Evolutionary conservation across 2,329 filamentous ascomycete species (phyloP).

Genomic region (Aspergillus sp.): DNA sequence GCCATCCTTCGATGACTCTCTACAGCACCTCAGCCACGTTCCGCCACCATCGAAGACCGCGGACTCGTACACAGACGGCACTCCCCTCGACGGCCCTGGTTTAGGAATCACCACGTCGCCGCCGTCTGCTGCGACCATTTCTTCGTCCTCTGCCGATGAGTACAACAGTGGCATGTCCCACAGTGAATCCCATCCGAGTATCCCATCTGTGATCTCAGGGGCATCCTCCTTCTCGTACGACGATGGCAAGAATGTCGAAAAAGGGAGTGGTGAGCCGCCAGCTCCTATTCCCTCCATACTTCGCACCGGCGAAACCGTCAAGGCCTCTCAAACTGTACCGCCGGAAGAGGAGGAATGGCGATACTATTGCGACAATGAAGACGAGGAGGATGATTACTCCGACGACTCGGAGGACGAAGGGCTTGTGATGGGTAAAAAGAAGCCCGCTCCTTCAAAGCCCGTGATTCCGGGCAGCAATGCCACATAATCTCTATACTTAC

Average conservation of each 20-base stretch:
- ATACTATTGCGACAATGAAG: slow-evolving; percentile 37
- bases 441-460: slow-evolving; percentile 16
- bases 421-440: slow-evolving; percentile 33
- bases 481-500: slow-evolving; percentile 1
- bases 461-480: slow-evolving; percentile 8
- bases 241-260: slow-evolving; percentile 18
- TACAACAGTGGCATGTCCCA: slow-evolving; percentile 41
- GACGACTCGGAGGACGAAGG: slow-evolving; percentile 37
- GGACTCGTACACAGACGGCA: slow-evolving; percentile 5
- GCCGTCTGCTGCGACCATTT: slow-evolving; percentile 39
- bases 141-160: slow-evolving; percentile 40
- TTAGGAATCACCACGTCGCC: slow-evolving; percentile 27
- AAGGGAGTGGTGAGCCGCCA: slow-evolving; percentile 19
- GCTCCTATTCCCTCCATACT: slow-evolving; percentile 30
- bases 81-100: slow-evolving; percentile 11
- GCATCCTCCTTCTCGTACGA: slow-evolving; percentile 37
- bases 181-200: slow-evolving; percentile 41
- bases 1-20: slow-evolving; percentile 15
- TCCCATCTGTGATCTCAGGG: slow-evolving; percentile 38
- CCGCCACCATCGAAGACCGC: slow-evolving; percentile 9
- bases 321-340: slow-evolving; percentile 18
- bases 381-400: slow-evolving; percentile 18
- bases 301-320: slow-evolving; percentile 37
- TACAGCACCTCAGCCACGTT: slow-evolving; percentile 9
- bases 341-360: slow-evolving; percentile 31